Base-by-base conservation (phyloP, 768 basidiomycete species). In the Dentipellis sp. region DNA sequence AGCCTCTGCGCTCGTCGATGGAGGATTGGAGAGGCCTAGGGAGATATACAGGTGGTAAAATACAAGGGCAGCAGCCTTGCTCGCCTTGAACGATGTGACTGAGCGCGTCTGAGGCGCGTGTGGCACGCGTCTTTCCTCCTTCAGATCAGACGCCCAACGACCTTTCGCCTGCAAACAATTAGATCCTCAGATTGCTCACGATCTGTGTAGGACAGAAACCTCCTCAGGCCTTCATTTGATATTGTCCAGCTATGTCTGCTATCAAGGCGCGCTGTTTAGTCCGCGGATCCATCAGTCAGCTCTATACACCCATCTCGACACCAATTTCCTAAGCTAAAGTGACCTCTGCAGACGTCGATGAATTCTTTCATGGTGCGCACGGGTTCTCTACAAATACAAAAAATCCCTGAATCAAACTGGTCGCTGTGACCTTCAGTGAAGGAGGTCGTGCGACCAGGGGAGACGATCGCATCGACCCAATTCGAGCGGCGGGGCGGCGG, bases 401-500 rank as follows among this genome's bases (percentile, higher is more conserved):
- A 7, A 37, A 29, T 29, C 29, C 6, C 29, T 6, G 6, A 29
- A 29, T 29, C 6, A 3, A 29, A 29, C 29, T 29, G 3, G 29
- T 6, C 29, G 29, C 29, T 52, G 8, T 29, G 29, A 12, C 7
- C 10, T 34, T 9, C 52, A 83, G 83, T 84, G 12, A 68, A 74
- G 39, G 67, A 74, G 52, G 77, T 84, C 38, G 78, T 74, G 14
- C 75, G 73, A 37, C 79, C 82, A 1, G 82, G 82, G 34, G 76
- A 84, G 66, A 84, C 82, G 4, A 77, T 82, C 29, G 81, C 80
- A 1, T 82, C 83, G 8, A 65, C 68, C 29, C 63, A 59, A 1
- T 75, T 79, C 52, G 75, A 77, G 51, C 74, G 77, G 51, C 72
- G 78, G 0, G 71, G 77, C 2, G 82, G 83, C 4, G 83, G 82